Base-by-base conservation (phyloP, 2,329 filamentous ascomycete genomes). In the Neofusicoccum kwambonambiense region DNA sequence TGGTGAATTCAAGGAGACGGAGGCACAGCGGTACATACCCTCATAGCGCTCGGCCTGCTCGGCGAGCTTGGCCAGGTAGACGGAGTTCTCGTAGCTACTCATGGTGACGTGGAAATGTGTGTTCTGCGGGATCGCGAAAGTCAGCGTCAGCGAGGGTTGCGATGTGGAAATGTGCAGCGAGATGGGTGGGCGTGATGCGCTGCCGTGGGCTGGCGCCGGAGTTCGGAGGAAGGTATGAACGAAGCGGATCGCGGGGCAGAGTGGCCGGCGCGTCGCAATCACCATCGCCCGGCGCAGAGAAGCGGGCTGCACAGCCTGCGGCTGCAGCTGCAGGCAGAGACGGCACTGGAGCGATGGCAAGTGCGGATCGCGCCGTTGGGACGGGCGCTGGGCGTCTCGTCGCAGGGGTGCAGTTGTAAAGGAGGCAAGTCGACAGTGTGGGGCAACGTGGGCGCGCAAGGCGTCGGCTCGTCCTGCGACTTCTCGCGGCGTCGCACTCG, bases 21-120 rank as follows among this genome's bases (percentile, higher is more conserved):
- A 44, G n/a, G 49, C 67, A 63, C 12, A 50, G 66, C 65, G 64
- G 57, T 35, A 50, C 86, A 81, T 80, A 88, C 86, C 95, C 94
- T 99, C 94, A 85, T 99, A 99, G 80, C 94, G 94, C 88, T 98
- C 95, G 80, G 95, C 95, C 89, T 99, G 95, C 91, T 98, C 95
- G 87, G 95, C 98, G 80, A 99, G 93, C 86, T 95, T 90, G 83
- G 95, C 95, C 82, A 98, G 92, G 88, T 98, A 98, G 80, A 65
- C 63, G 56, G 63, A 65, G 47, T 65, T 57, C 56, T 65, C 63
- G 63, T 65, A 65, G 47, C 58, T 51, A 64, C 62, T 54, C 63
- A 65, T 65, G 47, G 63, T 65, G 63, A 52, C 56, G 54, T 60
- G 41, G 27, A 31, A 41, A 47, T 61, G 45, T 60, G 52, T 60